Base-by-base conservation (phyloP, 805 yeast species). In the Metschnikowia santaceciliae region DNA sequence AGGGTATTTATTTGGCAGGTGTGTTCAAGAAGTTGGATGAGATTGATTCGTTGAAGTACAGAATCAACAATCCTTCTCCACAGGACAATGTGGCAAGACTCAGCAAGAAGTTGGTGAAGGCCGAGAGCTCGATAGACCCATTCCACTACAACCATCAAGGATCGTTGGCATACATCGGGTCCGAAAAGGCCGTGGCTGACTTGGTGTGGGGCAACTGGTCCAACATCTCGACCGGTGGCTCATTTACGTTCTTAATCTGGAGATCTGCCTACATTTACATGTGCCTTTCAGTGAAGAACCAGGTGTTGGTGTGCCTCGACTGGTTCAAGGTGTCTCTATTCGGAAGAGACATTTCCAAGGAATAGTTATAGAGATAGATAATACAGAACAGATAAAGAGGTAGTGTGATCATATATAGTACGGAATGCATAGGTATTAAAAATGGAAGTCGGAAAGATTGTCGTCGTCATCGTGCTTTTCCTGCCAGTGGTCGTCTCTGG, bases 331-430 rank as follows among this genome's bases (percentile, higher is more conserved):
- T 88, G 55, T 79, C 83, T 58, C 74, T 90, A 67, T 88, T 92
- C 63, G 98, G 98, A 54, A 88, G 98, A 76, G 97, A 91, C 71
- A 86, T 89, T 61, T 88, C 95, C 59, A 85, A 92, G 69, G 96
- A 88, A 72, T 14, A 23, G 30, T 48, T 40, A 19, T 32, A 40
- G 35, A 36, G 40, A 20, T 37, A 37, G n/a, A 38, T 23, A 37
- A 32, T 32, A 36, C 40, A 20, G 42, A 20, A 35, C 23, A 39
- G 30, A 20, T 13, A 15, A 38, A 17, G 20, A 34, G 20, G 38
- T 17, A 17, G 13, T 17, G 11, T 26, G 30, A 4, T 26, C 11
- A 26, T 8, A 26, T 10, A 8, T 26, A 26, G 30, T 26, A 26
- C 11, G 11, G 30, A 26, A 34, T 33, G 39, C 39, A 34, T 34